Conservation (phyloP, 1,284 basidiomycete genomes). For the Ganoderma meredithae region DNA sequence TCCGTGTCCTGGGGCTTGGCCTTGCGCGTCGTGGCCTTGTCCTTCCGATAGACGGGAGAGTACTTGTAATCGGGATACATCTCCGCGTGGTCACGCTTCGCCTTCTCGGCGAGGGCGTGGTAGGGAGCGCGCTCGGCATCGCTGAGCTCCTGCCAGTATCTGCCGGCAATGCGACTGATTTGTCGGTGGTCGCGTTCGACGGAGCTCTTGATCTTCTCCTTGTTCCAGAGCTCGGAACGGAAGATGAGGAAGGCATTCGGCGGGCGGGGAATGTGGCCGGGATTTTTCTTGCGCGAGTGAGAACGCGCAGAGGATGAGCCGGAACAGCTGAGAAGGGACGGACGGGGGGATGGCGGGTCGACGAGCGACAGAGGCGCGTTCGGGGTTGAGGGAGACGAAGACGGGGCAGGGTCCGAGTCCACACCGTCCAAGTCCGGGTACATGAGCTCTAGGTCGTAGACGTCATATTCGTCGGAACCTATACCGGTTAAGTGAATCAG, state of each 20-base stretch:
- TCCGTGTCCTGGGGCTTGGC: constrained; percentile 42
- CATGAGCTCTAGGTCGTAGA: constrained; percentile 27
- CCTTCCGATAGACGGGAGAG: constrained; percentile 47
- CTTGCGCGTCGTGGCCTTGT: constrained; percentile 42
- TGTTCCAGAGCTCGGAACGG: constrained; percentile 72
- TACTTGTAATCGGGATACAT: constrained; percentile 67
- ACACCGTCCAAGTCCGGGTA: constrained; percentile 19
- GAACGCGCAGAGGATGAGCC: constrained; percentile 35
- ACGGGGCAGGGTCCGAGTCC: constrained; percentile 8
- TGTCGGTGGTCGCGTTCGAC: constrained; percentile 56
- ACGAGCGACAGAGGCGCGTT: constrained; percentile 12
- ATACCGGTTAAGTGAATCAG: constrained; percentile 20
- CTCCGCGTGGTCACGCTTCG: constrained; percentile 56
- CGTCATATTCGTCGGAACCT: constrained; percentile 30
- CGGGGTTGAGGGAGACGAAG: constrained; percentile 10
- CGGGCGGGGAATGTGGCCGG: constrained; percentile 71
- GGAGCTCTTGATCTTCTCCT: constrained; percentile 48
- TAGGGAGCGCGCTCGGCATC: constrained; percentile 49
- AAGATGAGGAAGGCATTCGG: constrained; percentile 88
- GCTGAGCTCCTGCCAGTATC: constrained; percentile 49
- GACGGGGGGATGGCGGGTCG: constrained; percentile 17
- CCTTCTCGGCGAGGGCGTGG: constrained; percentile 50
- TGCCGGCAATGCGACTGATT: constrained; percentile 58
- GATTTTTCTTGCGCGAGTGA: constrained; percentile 50
- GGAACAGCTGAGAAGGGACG: background rate